These are phyloP conservation scores for Trifolium subterraneum DNA, from an alignment of 306 rosid species.

Conservation along the genomic window DNA sequence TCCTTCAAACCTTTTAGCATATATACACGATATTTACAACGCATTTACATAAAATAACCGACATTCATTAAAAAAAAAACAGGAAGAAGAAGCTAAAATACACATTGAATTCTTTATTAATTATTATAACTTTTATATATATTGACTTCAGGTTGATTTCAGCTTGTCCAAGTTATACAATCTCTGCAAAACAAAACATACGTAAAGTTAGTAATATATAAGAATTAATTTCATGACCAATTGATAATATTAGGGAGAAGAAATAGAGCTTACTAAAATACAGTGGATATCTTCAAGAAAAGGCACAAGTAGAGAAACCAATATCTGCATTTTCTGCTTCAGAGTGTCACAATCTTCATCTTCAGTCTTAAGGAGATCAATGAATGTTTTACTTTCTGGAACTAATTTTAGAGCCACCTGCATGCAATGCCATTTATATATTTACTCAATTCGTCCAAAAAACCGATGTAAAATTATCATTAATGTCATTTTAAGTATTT, in stretches of 20 bases:
- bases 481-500: too few species aligned
- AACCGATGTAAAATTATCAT: too few species aligned
- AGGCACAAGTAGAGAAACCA: conserved; percentile 63
- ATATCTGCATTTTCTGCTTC: conserved; percentile 60
- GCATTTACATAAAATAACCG: too few species aligned
- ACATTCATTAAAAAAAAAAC: too few species aligned
- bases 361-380: conserved; percentile 59
- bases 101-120: too few species aligned
- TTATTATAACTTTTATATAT: background rate
- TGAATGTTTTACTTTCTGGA: conserved; percentile 69
- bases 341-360: conserved; percentile 61
- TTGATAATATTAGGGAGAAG: conserved; percentile 7
- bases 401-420: conserved; percentile 85
- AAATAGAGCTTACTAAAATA: conserved; percentile 57
- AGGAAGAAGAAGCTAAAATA: too few species aligned
- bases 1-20: too few species aligned
- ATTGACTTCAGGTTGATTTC: conserved; percentile 56
- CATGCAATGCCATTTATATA: conserved; percentile 54
- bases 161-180: conserved; percentile 63
- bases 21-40: too few species aligned
- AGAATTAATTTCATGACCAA: background rate
- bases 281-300: conserved; percentile 72
- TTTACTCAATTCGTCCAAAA: too few species aligned
- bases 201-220: background rate
- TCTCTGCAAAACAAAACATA: conserved; percentile 51